phyloP scores from a whole-genome alignment of 2,329 filamentous ascomycete species.

The Xylariaceae sp. region DNA sequence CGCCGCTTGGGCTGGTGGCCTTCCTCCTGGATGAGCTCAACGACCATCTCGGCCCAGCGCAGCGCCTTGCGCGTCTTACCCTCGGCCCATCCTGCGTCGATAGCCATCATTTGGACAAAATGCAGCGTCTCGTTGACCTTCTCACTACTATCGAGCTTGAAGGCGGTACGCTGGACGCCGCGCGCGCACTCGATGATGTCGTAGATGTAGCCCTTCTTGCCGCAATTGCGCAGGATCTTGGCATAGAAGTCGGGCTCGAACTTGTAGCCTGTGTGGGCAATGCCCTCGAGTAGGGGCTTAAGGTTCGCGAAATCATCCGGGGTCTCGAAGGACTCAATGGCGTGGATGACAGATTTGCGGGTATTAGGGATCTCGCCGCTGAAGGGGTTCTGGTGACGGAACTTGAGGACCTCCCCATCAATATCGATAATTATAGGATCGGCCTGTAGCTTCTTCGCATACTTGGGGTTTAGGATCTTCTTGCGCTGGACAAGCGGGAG shows the following conservation, averaged over 20 bases:
- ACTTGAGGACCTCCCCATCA: conserved; percentile 50
- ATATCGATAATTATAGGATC: conserved; percentile 57
- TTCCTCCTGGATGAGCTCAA: conserved; percentile 45
- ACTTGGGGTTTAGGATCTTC: conserved; percentile 45
- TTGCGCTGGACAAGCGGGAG: conserved; percentile 50
- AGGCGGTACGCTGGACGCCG: conserved; percentile 40
- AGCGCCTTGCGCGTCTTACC: conserved; percentile 37
- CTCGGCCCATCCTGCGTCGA: conserved; percentile 30
- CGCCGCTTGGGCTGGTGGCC: conserved; percentile 29
- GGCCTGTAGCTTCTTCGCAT: conserved; percentile 43
- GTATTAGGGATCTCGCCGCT: conserved; percentile 38
- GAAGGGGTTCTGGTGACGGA: conserved; percentile 41
- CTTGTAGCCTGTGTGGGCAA: conserved; percentile 37
- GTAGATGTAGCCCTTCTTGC: conserved; percentile 36
- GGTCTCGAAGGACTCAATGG: conserved; percentile 42
- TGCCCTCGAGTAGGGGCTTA: conserved; percentile 46
- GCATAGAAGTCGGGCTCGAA: conserved; percentile 30
- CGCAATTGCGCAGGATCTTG: conserved; percentile 39
- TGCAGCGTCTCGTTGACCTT: conserved; percentile 35
- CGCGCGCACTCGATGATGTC: conserved; percentile 48
- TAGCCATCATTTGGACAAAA: conserved; percentile 38
- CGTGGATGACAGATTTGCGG: conserved; percentile 31
- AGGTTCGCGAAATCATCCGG: conserved; percentile 50
- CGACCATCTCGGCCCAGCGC: conserved; percentile 40
- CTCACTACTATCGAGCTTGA: conserved; percentile 38